These are phyloP conservation scores for Nemophila menziesii DNA, from an alignment of 257 asterid species.

Conservation along the genomic window DNA sequence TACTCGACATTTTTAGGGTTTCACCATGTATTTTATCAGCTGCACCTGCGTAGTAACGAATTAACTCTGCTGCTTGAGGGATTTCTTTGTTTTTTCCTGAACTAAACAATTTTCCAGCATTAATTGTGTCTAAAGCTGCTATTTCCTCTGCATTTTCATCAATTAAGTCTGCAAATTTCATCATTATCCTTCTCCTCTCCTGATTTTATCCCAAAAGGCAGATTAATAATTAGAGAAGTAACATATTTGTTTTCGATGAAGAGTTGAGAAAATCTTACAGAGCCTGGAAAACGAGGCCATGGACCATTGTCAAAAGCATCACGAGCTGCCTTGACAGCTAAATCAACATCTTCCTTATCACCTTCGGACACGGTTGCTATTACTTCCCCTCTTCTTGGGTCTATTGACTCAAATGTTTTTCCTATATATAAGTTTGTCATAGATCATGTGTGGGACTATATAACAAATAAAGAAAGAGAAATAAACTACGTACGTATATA, in stretches of 20 bases:
- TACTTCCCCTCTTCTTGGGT: constrained; percentile 38
- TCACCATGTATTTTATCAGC: constrained; percentile 50
- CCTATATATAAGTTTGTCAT: constrained; percentile 18
- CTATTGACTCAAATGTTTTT: constrained; percentile 34
- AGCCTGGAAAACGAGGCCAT: constrained; percentile 49
- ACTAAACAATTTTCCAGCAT: constrained; percentile 32
- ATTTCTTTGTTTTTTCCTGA: constrained; percentile 16
- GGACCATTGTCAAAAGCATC: constrained; percentile 48
- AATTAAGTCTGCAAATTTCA: constrained; percentile 40
- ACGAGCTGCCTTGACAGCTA: constrained; percentile 58
- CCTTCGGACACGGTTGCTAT: constrained; percentile 41
- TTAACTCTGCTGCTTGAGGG: constrained; percentile 20
- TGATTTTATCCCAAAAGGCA: constrained; percentile 6
- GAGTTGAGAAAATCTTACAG: constrained; percentile 15
- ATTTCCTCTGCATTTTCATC: constrained; percentile 31
- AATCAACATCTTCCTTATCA: constrained; percentile 37
- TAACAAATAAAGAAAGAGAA: too few relatives aligned
- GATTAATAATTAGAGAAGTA: not conserved
- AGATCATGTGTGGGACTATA: not conserved
- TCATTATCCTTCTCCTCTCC: constrained; percentile 44
- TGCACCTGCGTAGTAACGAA: constrained; percentile 53
- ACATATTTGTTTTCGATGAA: not conserved
- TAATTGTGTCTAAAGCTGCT: constrained; percentile 33
- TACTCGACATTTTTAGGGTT: constrained; percentile 35
- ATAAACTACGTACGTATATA: too few relatives aligned